These are phyloP conservation scores for Bathelium albidoporum DNA, from an alignment of 495 filamentous ascomycete species.

Conservation along the genomic window DNA sequence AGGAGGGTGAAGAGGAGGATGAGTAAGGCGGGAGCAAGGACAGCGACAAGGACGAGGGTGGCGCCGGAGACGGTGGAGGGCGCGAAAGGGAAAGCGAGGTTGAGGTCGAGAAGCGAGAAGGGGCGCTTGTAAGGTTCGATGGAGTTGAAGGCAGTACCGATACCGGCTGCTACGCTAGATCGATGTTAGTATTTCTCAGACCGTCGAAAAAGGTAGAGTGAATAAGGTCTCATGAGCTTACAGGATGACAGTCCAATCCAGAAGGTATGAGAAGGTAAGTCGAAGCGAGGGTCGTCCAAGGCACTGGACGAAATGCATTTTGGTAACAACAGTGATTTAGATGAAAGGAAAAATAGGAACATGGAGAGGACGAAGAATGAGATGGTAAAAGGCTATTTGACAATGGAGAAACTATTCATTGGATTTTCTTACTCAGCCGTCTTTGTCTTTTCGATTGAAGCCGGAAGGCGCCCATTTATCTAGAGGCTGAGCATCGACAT, in stretches of 20 bases:
- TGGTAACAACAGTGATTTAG: not conserved
- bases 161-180: conserved; percentile 26
- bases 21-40: conserved; percentile 46
- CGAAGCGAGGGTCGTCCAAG: conserved; percentile 22
- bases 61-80: conserved; percentile 42
- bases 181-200: not conserved
- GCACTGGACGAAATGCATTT: not conserved
- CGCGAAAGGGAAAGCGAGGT: conserved; percentile 48
- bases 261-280: conserved; percentile 28
- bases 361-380: not conserved
- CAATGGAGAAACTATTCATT: not conserved
- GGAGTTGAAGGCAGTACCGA: conserved; percentile 26
- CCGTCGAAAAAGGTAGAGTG: not conserved
- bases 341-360: not conserved
- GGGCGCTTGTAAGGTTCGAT: conserved; percentile 28
- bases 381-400: not conserved
- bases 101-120: conserved; percentile 42
- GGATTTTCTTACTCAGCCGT: not conserved
- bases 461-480: not conserved
- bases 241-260: conserved; percentile 32
- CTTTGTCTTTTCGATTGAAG: not conserved
- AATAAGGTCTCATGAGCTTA: conserved; percentile 12
- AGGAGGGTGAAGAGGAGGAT: conserved; percentile 40
- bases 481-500: not conserved
- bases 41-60: conserved; percentile 39